These are phyloP conservation scores for Nadsonia fulvescens DNA, from an alignment of 805 yeast genomes.

Conservation along the genomic window DNA sequence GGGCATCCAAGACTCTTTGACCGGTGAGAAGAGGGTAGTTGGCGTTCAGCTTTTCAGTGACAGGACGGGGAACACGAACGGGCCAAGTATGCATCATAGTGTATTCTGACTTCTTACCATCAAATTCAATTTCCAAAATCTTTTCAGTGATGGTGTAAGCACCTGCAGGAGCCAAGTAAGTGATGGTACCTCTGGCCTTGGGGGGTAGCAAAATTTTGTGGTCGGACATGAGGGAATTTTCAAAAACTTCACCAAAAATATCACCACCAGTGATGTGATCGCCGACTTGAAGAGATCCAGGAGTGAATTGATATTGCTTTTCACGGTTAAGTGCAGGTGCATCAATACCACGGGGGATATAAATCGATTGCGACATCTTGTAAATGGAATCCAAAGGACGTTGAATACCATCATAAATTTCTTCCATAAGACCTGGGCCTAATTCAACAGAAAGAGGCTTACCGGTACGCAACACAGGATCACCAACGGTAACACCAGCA, in stretches of 20 bases:
- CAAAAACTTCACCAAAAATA: slow-evolving; percentile 82
- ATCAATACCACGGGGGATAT: slow-evolving; percentile 97
- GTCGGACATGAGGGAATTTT: slow-evolving; percentile 80
- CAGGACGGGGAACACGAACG: slow-evolving; percentile 98
- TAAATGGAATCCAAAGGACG: slow-evolving; percentile 92
- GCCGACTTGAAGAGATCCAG: slow-evolving; percentile 66
- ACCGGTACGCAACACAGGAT: slow-evolving; percentile 95
- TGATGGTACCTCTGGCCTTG: slow-evolving; percentile 94
- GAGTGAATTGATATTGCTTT: slow-evolving; percentile 70
- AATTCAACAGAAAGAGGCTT: slow-evolving; percentile 97
- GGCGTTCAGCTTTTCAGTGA: slow-evolving; percentile 81
- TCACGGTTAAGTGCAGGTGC: slow-evolving; percentile 87
- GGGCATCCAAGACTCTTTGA: slow-evolving; percentile 93
- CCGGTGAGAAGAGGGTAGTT: slow-evolving; percentile 94
- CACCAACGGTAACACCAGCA: slow-evolving; percentile 98
- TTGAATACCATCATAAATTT: slow-evolving; percentile 98
- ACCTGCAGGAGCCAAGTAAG: slow-evolving; percentile 77
- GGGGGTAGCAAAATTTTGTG: slow-evolving; percentile 95
- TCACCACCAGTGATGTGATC: slow-evolving; percentile 98
- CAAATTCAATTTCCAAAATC: slow-evolving; percentile 84
- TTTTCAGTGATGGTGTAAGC: slow-evolving; percentile 82
- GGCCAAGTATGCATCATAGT: slow-evolving; percentile 99
- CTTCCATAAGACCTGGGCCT: slow-evolving; percentile 99
- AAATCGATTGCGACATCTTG: slow-evolving; percentile 74
- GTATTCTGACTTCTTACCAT: slow-evolving; percentile 63